Conservation (phyloP, 2,329 filamentous ascomycete genomes). For the Pseudocercospora pini-densiflorae region DNA sequence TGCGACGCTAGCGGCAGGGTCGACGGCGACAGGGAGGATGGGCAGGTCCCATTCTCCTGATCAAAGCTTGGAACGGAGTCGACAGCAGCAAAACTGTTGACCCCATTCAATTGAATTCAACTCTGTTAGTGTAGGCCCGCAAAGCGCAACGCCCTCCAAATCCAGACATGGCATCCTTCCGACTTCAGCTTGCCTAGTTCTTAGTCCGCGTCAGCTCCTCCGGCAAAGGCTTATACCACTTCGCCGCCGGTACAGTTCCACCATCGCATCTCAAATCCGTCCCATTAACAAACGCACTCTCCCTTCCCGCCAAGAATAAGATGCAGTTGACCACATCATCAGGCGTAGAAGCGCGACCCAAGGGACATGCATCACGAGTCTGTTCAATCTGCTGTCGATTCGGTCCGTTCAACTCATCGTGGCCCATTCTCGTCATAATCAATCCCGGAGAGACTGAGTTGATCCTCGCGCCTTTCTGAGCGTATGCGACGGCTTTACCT, state of each 20-base stretch:
- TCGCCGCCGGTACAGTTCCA: slow-evolving; percentile 3
- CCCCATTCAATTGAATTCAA: too few relatives aligned
- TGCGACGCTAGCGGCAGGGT: too few relatives aligned
- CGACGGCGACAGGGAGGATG: too few relatives aligned
- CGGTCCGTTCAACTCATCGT: slow-evolving; percentile 4
- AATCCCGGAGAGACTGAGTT: slow-evolving; percentile 16
- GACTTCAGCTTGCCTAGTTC: neutral
- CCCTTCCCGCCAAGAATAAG: slow-evolving; percentile 11
- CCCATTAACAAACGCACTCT: slow-evolving; percentile 12
- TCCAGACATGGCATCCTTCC: neutral
- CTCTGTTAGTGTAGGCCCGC: too few relatives aligned
- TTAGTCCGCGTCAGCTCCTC: neutral
- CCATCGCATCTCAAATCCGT: slow-evolving; percentile 19
- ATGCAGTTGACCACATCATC: slow-evolving; percentile 15
- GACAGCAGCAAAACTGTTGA: too few relatives aligned
- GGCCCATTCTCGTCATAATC: slow-evolving; percentile 18
- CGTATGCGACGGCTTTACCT: slow-evolving; percentile 7
- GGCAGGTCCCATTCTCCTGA: too few relatives aligned
- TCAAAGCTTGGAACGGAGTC: too few relatives aligned
- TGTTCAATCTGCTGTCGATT: neutral
- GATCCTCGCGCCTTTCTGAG: slow-evolving; percentile 13
- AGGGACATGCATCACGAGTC: neutral
- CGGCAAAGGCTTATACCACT: neutral
- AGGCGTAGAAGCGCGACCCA: slow-evolving; percentile 9
- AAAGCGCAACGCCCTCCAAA: too few relatives aligned